These are phyloP conservation scores for Cutaneotrichosporon dermatis DNA, from an alignment of 1,284 basidiomycete genomes.

Conservation along the genomic window DNA sequence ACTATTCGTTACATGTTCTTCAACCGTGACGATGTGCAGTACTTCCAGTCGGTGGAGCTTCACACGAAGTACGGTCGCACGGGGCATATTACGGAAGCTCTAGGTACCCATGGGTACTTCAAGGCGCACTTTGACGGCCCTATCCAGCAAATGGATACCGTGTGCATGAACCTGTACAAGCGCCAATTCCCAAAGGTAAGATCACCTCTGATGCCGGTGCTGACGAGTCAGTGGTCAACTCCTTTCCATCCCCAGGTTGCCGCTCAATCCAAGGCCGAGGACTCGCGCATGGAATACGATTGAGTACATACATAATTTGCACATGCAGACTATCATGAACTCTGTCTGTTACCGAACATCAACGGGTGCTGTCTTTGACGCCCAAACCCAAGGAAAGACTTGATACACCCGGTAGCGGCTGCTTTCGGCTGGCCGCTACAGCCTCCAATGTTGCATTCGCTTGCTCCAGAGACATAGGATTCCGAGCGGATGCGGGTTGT, in stretches of 20 bases:
- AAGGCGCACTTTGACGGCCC: slow-evolving; percentile 96
- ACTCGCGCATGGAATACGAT: neutral
- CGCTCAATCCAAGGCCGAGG: neutral
- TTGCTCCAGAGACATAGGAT: slow-evolving; percentile 13
- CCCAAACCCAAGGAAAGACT: slow-evolving; percentile 3
- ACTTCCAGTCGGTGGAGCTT: slow-evolving; percentile 89
- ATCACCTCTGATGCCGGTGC: neutral
- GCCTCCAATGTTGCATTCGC: slow-evolving; percentile 16
- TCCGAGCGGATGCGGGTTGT: slow-evolving; percentile 2
- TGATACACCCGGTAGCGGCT: slow-evolving; percentile 2
- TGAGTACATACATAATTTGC: neutral
- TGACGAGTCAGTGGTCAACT: slow-evolving; percentile 24
- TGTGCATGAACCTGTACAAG: slow-evolving; percentile 88
- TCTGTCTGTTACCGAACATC: no score
- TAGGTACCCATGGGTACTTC: slow-evolving; percentile 98
- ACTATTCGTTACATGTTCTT: slow-evolving; percentile 99
- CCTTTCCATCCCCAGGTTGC: slow-evolving; percentile 19
- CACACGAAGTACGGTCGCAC: slow-evolving; percentile 86
- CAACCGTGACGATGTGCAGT: slow-evolving; percentile 83
- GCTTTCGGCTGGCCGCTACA: slow-evolving; percentile 11
- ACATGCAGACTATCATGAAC: no score
- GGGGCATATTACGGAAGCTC: slow-evolving; percentile 87
- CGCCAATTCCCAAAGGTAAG: slow-evolving; percentile 69
- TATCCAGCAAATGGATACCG: slow-evolving; percentile 92
- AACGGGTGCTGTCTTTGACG: neutral